Evolutionary conservation across 306 rosid genomes (phyloP).

Genomic region (Dryas alaskensis): DNA sequence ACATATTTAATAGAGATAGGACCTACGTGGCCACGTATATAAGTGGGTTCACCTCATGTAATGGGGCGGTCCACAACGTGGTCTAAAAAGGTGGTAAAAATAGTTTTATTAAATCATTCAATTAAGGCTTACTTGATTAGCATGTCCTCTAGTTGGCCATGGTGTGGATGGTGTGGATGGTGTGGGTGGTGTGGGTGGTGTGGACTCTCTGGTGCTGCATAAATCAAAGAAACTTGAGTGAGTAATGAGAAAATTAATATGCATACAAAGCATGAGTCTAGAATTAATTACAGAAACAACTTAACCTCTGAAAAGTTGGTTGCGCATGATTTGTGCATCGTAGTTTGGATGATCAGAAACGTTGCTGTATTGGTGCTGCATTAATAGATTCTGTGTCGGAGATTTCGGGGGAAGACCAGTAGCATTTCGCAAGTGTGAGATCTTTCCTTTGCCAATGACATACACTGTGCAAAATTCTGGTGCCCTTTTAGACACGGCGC

Average conservation of each 20-base stretch:
- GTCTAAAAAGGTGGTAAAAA: too few species aligned
- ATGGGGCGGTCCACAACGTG: too few species aligned
- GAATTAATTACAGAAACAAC: not conserved
- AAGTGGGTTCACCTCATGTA: too few species aligned
- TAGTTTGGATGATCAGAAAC: conserved; percentile 13
- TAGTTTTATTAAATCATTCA: too few species aligned
- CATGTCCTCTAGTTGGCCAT: conserved; percentile 21
- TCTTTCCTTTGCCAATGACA: conserved; percentile 68
- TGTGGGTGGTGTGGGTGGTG: not conserved
- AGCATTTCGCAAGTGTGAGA: conserved; percentile 51
- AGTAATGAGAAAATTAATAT: conserved; percentile 1
- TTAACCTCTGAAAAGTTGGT: conserved; percentile 28
- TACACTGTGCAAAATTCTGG: conserved; percentile 81
- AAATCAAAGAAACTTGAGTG: conserved; percentile 4
- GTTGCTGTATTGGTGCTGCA: conserved; percentile 18
- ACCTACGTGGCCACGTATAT: too few species aligned
- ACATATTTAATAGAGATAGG: too few species aligned
- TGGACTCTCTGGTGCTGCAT: conserved; percentile 37
- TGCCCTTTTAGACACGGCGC: conserved; percentile 54
- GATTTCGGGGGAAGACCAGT: conserved; percentile 26
- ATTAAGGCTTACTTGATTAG: too few species aligned
- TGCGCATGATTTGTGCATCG: conserved; percentile 20
- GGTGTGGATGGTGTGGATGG: conserved; percentile 1
- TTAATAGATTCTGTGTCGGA: not conserved
- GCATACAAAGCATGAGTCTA: not conserved